Base-by-base conservation (phyloP, 2,329 filamentous ascomycete species). In the Grosmannia clavigera region DNA sequence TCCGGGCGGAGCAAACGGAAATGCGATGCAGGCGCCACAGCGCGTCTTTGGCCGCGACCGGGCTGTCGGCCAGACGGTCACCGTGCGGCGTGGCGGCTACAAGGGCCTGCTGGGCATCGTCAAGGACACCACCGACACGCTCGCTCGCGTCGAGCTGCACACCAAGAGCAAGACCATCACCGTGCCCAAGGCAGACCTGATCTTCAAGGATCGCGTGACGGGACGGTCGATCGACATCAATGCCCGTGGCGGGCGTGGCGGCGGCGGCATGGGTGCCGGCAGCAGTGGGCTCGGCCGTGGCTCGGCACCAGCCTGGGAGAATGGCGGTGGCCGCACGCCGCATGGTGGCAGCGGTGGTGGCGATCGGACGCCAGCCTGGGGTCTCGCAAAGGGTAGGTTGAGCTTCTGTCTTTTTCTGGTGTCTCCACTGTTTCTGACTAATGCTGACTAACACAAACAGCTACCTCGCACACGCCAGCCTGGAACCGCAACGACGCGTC, bases 81-180 rank as follows among this genome's bases (percentile, higher is more conserved):
- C 87, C 58, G 88, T 97, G 68, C 84, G 86, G 61, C 90, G 87
- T 69, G 94, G 94, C 33, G 85, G 87, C 27, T 91, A 92, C 77
- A 99, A 99, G 74, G 92, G 92, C 60, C 79, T 96, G 52, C 78
- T 97, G 51, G 94, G 94, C 67, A 95, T 96, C 65, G 92, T 99
- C 67, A 96, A 96, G 70, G 92, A 97, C 70, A 88, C 92, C 0
- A 95, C 90, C 7, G 92, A 95, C 67, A 83, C 83, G 3, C 84
- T 88, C 68, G 92, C 90, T 35, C 87, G 92, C 64, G 88, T 99
- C 51, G 94, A 99, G 74, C 77, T 99, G 48, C 92, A 97, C 70
- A 92, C 92, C 6, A 96, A 95, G 76, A 90, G 86, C 74, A 97
- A 96, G 78, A 87, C 89, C 19, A 84, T 97, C 63, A 91, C 87